Percentiles rank a stretch among this genome's conserved stretches.
Conservation (phyloP, 164 flowering plant genomes). For the Stephania cephalantha region DNA sequence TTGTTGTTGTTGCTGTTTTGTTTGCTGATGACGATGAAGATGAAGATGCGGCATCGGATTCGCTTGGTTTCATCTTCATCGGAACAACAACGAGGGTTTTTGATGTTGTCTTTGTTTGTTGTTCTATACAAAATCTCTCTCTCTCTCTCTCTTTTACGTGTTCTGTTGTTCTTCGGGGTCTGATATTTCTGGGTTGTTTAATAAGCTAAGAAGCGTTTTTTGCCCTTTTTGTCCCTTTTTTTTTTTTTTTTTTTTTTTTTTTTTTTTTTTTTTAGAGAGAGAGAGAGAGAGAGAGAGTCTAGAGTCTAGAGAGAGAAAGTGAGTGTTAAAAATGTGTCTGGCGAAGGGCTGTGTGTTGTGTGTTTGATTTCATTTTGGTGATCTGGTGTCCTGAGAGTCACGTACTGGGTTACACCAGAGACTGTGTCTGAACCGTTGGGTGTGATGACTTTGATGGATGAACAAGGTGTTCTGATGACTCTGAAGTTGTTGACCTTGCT, state of each 20-base stretch:
- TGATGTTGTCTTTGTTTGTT: background rate
- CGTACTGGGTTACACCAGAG: background rate
- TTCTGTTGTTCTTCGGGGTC: background rate
- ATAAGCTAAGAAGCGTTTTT: conserved; percentile 1
- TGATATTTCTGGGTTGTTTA: conserved; percentile 3
- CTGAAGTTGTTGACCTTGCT: background rate
- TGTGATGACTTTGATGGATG: background rate
- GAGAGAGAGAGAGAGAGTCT: background rate
- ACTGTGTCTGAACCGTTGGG: background rate
- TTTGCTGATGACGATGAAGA: conserved; percentile 7
- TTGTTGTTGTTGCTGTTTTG: too few species aligned
- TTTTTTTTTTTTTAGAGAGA: background rate
- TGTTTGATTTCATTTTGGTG: background rate
- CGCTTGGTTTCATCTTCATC: conserved; percentile 7
- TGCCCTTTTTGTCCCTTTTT: too few species aligned
- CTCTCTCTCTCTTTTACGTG: background rate
- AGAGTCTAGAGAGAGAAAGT: background rate
- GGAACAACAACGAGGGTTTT: background rate
- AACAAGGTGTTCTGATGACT: background rate
- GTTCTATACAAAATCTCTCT: background rate
- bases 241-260: too few species aligned
- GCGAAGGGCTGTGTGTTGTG: background rate
- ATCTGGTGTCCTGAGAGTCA: background rate
- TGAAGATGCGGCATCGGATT: conserved; percentile 6
- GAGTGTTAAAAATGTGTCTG: background rate